Evolutionary conservation across 169 alveolate species (phyloP).

Genomic region (Babesia bigemina): DNA sequence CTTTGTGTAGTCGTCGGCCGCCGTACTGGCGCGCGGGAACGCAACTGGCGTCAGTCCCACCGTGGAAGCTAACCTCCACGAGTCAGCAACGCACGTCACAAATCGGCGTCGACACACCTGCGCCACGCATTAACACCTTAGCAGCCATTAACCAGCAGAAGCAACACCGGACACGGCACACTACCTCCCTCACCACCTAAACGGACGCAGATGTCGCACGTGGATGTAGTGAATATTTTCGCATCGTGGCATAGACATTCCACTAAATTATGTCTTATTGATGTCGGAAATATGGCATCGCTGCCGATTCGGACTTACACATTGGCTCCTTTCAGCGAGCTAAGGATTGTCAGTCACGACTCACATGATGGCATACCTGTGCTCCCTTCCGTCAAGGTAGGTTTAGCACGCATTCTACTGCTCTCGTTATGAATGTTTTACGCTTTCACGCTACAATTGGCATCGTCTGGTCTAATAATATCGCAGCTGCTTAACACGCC

Average conservation of each 20-base stretch:
- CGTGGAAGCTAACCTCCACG: background rate
- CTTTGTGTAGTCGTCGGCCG: slow-evolving; percentile 26
- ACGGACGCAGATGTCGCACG: too few species aligned
- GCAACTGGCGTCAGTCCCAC: background rate
- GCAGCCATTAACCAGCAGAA: too few species aligned
- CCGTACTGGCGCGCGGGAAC: background rate
- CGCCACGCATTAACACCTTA: too few species aligned
- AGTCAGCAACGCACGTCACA: too few species aligned
- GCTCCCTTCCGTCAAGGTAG: slow-evolving; percentile 49
- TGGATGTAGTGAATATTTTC: too few species aligned
- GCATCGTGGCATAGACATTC: too few species aligned
- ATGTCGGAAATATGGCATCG: background rate
- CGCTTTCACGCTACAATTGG: background rate
- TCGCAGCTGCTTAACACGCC: slow-evolving; percentile 29
- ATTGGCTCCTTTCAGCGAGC: slow-evolving; percentile 56
- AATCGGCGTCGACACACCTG: too few species aligned
- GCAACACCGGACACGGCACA: too few species aligned
- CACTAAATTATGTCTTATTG: too few species aligned
- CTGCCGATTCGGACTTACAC: slow-evolving; percentile 39
- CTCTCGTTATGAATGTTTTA: background rate
- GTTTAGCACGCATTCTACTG: background rate
- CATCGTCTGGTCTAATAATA: background rate
- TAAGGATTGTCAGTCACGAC: slow-evolving; percentile 48
- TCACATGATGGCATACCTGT: slow-evolving; percentile 3
- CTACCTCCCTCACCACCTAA: too few species aligned